Base-by-base conservation (phyloP, 192 early-diverging fungal species). In the Coemansia sp. region DNA sequence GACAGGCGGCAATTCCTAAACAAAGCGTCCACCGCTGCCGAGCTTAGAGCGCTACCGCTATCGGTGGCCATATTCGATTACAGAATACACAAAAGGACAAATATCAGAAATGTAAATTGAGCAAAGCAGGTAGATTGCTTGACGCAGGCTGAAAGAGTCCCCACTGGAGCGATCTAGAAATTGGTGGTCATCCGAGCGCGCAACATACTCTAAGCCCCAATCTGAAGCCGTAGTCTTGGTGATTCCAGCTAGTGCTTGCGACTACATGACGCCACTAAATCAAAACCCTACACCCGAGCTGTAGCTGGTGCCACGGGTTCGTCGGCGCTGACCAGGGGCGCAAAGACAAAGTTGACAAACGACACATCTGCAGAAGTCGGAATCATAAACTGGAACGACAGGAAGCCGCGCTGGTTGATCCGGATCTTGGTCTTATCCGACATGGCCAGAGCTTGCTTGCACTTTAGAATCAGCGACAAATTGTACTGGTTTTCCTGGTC, bases 381-480 rank as follows among this genome's bases (percentile, higher is more conserved):
- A 21, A 83, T 67, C 82, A 83, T 83, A 62, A 83, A 83, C 70
- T 87, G 84, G 66, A 87, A 70, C 37, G 73, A 83, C 26, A 87
- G 61, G 45, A 86, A 85, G 3, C 86, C 86, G 9, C 66, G 65
- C 62, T 78, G 72, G 42, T 86, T 86, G 43, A 86, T 70, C 8
- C 82, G 41, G 35, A 87, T 79, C 21, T 75, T 83, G 7, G 78
- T 86, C 66, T 83, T 84, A 38, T 84, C 80, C 2, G 85, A 86
- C 48, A 83, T 53, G 20, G 65, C 68, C 75, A 87, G 64, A 33
- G 86, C 84, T 6, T 77, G 76, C 41, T 76, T 68, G 58, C 75
- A 80, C 33, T 71, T 73, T 25, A 75, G 68, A 42, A 87, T 65
- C 58, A 77, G 70, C 23, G 52, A 60, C 55, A 77, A 62, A 39